Evolutionary conservation across 2,329 filamentous ascomycete species (phyloP).

Genomic region (Verruconis gallopava): DNA sequence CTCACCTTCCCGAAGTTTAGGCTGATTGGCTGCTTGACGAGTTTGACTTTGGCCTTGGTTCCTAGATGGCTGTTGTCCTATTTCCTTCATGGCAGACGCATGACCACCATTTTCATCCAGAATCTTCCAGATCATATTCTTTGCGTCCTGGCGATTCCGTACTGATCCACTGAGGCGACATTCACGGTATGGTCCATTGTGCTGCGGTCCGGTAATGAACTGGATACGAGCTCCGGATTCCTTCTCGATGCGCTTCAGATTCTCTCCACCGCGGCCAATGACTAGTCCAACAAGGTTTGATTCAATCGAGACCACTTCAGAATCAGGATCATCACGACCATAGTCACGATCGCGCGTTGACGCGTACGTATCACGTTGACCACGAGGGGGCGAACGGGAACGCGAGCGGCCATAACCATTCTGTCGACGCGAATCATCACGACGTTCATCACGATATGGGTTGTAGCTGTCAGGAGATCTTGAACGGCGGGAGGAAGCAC

Average conservation of each 20-base stretch:
- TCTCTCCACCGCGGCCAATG: slow-evolving; percentile 83
- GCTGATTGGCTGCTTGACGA: slow-evolving; percentile 25
- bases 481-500: slow-evolving; percentile 17
- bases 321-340: slow-evolving; percentile 49
- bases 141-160: slow-evolving; percentile 61
- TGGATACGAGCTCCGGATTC: slow-evolving; percentile 77
- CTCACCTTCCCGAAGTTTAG: slow-evolving; percentile 60
- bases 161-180: slow-evolving; percentile 74
- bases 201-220: slow-evolving; percentile 66
- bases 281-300: slow-evolving; percentile 79
- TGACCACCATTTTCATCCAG: slow-evolving; percentile 70
- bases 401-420: slow-evolving; percentile 50
- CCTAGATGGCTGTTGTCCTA: slow-evolving; percentile 28
- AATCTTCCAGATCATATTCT: slow-evolving; percentile 71
- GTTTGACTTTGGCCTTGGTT: slow-evolving; percentile 23
- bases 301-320: slow-evolving; percentile 76
- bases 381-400: slow-evolving; percentile 53
- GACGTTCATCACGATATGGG: slow-evolving; percentile 74
- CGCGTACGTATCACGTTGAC: slow-evolving; percentile 8
- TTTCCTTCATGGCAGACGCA: slow-evolving; percentile 23
- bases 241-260: slow-evolving; percentile 69
- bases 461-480: slow-evolving; percentile 57
- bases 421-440: slow-evolving; percentile 47
- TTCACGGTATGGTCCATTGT: slow-evolving; percentile 59
- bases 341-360: slow-evolving; percentile 1